phyloP scores from a whole-genome alignment of 495 filamentous ascomycete genomes.

The Sporormia fimetaria region DNA sequence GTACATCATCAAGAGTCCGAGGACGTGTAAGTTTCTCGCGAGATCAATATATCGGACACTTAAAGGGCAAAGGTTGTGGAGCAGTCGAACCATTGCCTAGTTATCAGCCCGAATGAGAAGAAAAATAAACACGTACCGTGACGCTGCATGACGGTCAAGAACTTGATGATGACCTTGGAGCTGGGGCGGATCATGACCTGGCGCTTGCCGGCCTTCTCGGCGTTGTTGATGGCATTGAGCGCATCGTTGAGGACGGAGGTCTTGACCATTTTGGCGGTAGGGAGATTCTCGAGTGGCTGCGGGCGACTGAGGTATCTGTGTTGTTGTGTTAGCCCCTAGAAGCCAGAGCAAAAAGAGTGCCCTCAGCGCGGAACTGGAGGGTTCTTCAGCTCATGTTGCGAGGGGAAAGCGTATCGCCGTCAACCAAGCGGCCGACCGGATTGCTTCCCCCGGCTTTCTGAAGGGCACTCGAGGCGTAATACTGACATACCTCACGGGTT shows the following conservation, averaged over 20 bases:
- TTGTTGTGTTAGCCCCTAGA: slow-evolving; percentile 62
- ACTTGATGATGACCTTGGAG: slow-evolving; percentile 99
- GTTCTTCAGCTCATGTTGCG: slow-evolving; percentile 84
- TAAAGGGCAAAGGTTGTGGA: slow-evolving; percentile 95
- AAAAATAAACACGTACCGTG: slow-evolving; percentile 64
- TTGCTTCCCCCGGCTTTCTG: slow-evolving; percentile 28
- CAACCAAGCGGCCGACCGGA: slow-evolving; percentile 7
- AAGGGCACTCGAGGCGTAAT: slow-evolving; percentile 26
- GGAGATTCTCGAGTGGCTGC: slow-evolving; percentile 68
- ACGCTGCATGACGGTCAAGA: slow-evolving; percentile 94
- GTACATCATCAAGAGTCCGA: slow-evolving; percentile 58
- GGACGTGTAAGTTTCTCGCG: slow-evolving; percentile 93
- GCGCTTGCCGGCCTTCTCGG: slow-evolving; percentile 97
- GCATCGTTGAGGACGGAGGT: slow-evolving; percentile 98
- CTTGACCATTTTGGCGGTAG: slow-evolving; percentile 83
- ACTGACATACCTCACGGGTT: slow-evolving; percentile 28
- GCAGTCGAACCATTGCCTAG: slow-evolving; percentile 79
- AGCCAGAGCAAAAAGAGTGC: slow-evolving; percentile 91
- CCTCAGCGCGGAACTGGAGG: slow-evolving; percentile 51
- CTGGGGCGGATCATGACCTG: slow-evolving; percentile 92
- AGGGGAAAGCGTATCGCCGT: slow-evolving; percentile 62
- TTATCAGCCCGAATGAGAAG: slow-evolving; percentile 78
- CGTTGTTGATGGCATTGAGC: slow-evolving; percentile 98
- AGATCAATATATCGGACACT: slow-evolving; percentile 84
- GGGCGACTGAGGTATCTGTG: slow-evolving; percentile 36